Evolutionary conservation across 768 basidiomycete genomes (phyloP).

Genomic region (Rhodosporidiobolus odoratus): DNA sequence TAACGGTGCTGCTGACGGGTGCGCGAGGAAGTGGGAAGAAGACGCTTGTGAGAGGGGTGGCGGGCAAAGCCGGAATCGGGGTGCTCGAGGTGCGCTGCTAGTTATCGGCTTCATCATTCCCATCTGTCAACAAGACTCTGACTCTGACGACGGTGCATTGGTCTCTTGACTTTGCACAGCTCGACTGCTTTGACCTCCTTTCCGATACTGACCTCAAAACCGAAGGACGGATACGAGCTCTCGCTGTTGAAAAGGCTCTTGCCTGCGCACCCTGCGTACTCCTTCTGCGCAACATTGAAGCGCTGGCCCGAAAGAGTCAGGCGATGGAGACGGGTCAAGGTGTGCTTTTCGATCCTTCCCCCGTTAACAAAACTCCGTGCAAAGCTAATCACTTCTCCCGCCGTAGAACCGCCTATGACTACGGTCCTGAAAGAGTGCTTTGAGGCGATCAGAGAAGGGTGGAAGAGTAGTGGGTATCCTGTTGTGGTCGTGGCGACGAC

Average conservation of each 20-base stretch:
- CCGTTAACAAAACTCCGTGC: neutral
- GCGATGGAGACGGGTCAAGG: slow-evolving; percentile 62
- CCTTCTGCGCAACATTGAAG: slow-evolving; percentile 72
- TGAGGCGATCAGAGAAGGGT: slow-evolving; percentile 55
- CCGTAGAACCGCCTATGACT: slow-evolving; percentile 57
- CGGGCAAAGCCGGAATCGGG: slow-evolving; percentile 63
- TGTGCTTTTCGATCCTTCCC: slow-evolving; percentile 38
- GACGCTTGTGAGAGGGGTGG: slow-evolving; percentile 53
- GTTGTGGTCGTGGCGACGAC: slow-evolving; percentile 71
- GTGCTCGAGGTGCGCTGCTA: slow-evolving; percentile 59
- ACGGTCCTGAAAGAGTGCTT: slow-evolving; percentile 63
- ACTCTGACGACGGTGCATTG: neutral
- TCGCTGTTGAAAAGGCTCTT: slow-evolving; percentile 67
- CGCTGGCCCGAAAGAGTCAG: slow-evolving; percentile 66
- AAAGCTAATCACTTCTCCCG: neutral
- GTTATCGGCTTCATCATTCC: neutral
- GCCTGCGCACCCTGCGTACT: slow-evolving; percentile 79
- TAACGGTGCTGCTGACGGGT: slow-evolving; percentile 73
- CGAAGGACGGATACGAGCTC: slow-evolving; percentile 62
- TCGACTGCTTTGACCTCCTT: slow-evolving; percentile 77
- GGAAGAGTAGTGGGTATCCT: slow-evolving; percentile 63
- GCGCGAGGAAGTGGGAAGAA: slow-evolving; percentile 76
- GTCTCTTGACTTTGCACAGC: slow-evolving; percentile 50
- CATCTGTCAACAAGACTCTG: neutral
- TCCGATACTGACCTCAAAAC: slow-evolving; percentile 73